Conservation (phyloP, 2,329 filamentous ascomycete species). For the Pseudogymnoascus pannorum region DNA sequence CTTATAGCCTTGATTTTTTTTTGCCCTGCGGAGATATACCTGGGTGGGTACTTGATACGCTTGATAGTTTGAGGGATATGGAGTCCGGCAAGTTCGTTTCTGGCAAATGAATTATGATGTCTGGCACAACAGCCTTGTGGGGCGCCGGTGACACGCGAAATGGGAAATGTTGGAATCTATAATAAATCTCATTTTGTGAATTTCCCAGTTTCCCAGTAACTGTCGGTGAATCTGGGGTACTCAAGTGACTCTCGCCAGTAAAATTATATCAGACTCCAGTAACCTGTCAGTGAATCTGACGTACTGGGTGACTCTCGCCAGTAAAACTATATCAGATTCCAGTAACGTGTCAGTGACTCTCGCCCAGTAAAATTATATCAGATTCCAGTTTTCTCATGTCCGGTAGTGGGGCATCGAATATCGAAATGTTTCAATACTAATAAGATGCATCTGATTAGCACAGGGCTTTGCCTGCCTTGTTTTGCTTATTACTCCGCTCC, state of each 20-base stretch:
- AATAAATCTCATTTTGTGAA: constrained; percentile 1
- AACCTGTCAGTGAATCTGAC: no score
- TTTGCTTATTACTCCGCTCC: not conserved
- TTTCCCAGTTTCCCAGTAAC: not conserved
- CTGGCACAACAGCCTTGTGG: constrained; percentile 7
- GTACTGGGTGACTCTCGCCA: no score
- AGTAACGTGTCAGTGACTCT: no score
- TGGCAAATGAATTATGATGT: constrained; percentile 8
- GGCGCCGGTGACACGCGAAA: constrained; percentile 2
- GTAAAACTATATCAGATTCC: not conserved
- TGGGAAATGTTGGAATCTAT: not conserved
- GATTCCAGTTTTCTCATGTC: constrained; percentile 4
- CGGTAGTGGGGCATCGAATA: not conserved
- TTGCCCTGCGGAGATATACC: constrained; percentile 1
- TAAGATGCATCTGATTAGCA: constrained; percentile 5
- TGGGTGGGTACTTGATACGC: not conserved
- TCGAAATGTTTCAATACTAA: constrained; percentile 5
- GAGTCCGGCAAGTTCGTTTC: constrained; percentile 5
- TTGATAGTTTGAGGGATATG: not conserved
- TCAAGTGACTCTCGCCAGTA: no score
- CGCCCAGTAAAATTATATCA: not conserved
- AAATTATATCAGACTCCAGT: not conserved
- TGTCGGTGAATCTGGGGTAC: no score
- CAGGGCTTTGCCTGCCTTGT: not conserved
- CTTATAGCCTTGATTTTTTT: not conserved